A percentile compares a stretch with the other conserved stretches of the same genome.
Evolutionary conservation across 169 alveolate species (phyloP).

Genomic region (Eimeria brunetti): DNA sequence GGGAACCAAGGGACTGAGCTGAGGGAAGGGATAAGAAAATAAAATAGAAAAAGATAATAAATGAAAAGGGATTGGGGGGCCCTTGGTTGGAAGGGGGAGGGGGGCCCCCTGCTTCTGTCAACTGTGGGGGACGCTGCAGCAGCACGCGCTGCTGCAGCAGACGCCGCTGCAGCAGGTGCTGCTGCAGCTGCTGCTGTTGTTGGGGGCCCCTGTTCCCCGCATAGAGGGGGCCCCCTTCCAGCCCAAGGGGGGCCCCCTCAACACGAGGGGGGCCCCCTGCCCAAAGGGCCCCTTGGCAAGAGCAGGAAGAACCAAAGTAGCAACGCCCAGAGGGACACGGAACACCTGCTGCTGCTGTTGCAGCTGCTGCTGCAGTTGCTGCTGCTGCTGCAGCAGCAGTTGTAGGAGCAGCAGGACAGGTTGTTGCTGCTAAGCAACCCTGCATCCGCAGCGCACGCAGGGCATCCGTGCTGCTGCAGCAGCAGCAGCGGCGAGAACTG

Average conservation of each 20-base stretch:
- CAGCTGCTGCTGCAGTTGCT: background rate
- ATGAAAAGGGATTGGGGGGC: background rate
- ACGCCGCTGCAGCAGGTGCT: background rate
- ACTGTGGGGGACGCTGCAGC: background rate
- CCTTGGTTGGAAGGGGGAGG: background rate
- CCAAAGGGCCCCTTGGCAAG: background rate
- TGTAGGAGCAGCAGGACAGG: background rate
- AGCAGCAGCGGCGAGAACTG: background rate
- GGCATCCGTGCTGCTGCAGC: background rate
- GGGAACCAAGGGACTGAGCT: background rate
- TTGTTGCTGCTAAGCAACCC: conserved; percentile 24
- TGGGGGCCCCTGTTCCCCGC: background rate
- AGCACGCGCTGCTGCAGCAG: background rate
- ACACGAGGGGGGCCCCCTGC: background rate
- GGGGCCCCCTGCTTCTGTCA: conserved; percentile 4
- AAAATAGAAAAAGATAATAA: background rate
- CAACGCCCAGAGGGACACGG: background rate
- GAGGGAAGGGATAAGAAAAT: background rate
- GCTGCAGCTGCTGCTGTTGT: too few relatives aligned
- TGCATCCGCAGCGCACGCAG: conserved; percentile 14
- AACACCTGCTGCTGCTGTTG: background rate
- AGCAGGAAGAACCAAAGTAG: background rate
- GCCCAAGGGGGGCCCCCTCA: background rate
- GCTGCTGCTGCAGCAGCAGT: background rate
- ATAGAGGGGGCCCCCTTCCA: background rate